Evolutionary conservation across 345 rosid species (phyloP), one percentile per base, ranked within the genome.

Genomic region (Populus davidiana): DNA sequence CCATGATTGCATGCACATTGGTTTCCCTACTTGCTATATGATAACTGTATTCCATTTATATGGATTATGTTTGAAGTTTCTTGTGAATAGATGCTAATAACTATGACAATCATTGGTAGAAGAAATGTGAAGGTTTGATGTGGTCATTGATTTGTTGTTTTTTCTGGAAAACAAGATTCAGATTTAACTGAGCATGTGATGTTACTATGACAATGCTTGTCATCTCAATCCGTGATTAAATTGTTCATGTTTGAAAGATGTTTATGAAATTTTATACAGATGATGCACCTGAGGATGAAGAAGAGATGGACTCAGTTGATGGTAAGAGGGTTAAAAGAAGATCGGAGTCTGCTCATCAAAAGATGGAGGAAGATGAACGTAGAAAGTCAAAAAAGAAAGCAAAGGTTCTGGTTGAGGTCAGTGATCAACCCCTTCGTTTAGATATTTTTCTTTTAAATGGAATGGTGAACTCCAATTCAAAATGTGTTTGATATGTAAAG

Each of bases 371-470:
- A 66, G 89, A 79, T 41, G 87, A 82, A 29, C 18, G 72, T 67
- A 84, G 77, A 69, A 91, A 90, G 83, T 43, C 76, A 12, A 94
- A 88, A 90, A 93, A 91, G 86, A 92, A 86, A 86, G 78, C 93
- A 63, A 91, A 87, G 81, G 93, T 94, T 33, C 81, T 86, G 63
- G 92, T 92, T 33, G 98, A 94, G 94, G 98, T 94, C 84, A 90
- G 85, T n/a, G 27, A 62, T 38, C 23, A 72, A n/a, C 23, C n/a
- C 18, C 23, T 52, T 18, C 20, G 20, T 52, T 50, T 50, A 17
- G 18, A 50, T 39, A 20, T 5, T 18, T 18, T 50, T 50, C 6
- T 49, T 20, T 52, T 52, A 18, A 52, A 52, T 52, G 59, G 59
- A n/a, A 52, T 52, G 59, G 59, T 18, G 59, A 52, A 20, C 59